A percentile compares a stretch with the other conserved stretches of the same genome.
These are phyloP conservation scores for Bipolaris victoriae DNA, from an alignment of 2,329 filamentous ascomycete genomes.

Conservation along the genomic window DNA sequence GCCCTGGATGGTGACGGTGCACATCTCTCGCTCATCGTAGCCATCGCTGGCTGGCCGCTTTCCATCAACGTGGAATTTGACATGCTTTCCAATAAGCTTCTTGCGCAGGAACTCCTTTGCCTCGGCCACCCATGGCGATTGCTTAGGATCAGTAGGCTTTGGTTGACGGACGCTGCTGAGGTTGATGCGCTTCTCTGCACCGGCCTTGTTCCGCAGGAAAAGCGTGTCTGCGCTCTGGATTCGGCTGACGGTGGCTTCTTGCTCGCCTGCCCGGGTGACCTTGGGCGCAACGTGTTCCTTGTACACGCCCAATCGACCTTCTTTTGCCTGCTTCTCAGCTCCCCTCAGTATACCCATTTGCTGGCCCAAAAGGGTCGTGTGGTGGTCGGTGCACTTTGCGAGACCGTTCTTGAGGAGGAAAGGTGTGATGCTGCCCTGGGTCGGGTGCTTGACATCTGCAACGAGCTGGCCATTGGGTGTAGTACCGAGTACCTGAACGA, in stretches of 20 bases:
- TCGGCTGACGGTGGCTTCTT: slow-evolving; percentile 83
- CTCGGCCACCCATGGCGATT: slow-evolving; percentile 87
- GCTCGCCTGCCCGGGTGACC: slow-evolving; percentile 63
- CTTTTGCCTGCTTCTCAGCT: slow-evolving; percentile 85
- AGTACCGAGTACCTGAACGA: slow-evolving; percentile 81
- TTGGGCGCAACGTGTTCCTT: slow-evolving; percentile 76
- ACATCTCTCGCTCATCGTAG: slow-evolving; percentile 94
- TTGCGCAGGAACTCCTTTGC: slow-evolving; percentile 96
- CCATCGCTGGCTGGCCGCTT: slow-evolving; percentile 87
- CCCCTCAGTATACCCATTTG: slow-evolving; percentile 86
- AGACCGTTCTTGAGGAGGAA: slow-evolving; percentile 89
- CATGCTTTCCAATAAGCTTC: slow-evolving; percentile 93
- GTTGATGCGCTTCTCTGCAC: slow-evolving; percentile 85
- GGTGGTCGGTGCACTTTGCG: slow-evolving; percentile 92
- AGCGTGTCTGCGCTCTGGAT: slow-evolving; percentile 89
- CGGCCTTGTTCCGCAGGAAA: slow-evolving; percentile 82
- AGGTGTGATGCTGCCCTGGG: slow-evolving; percentile 85
- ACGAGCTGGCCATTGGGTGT: slow-evolving; percentile 93
- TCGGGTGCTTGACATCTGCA: slow-evolving; percentile 81
- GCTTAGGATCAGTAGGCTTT: slow-evolving; percentile 83
- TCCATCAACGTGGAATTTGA: slow-evolving; percentile 86
- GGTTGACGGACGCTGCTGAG: slow-evolving; percentile 93
- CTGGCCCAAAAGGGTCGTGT: slow-evolving; percentile 86
- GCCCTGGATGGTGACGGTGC: slow-evolving; percentile 80
- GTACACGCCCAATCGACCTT: slow-evolving; percentile 77